Conservation (phyloP, 768 basidiomycete genomes). For the Lactifluus pinguis region DNA sequence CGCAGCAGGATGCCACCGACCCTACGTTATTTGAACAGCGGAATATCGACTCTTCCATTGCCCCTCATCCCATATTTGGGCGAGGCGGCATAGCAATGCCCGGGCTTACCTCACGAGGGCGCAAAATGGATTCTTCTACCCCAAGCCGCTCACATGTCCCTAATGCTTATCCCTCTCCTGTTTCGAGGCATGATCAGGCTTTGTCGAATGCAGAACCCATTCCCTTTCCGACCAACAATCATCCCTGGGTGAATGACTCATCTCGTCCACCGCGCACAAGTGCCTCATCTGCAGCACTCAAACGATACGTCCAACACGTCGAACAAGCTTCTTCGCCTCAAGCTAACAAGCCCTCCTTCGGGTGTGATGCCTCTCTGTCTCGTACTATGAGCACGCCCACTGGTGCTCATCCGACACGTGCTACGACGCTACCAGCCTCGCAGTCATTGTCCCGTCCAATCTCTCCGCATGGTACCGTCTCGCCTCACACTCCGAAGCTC, state of each 20-base stretch:
- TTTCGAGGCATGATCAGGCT: not conserved
- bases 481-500: not conserved
- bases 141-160: not conserved
- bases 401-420: not conserved
- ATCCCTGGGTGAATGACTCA: not conserved
- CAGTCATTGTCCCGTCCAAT: not conserved
- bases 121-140: not conserved
- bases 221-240: not conserved
- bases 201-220: not conserved
- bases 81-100: slow-evolving; percentile 69
- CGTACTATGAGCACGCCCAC: slow-evolving; percentile 22
- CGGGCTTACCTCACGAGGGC: slow-evolving; percentile 40
- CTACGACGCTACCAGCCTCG: not conserved
- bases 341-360: not conserved
- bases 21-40: slow-evolving; percentile 62
- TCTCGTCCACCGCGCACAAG: slow-evolving; percentile 3
- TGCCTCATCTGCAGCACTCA: slow-evolving; percentile 6
- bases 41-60: slow-evolving; percentile 30
- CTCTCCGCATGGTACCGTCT: not conserved
- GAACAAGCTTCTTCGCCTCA: slow-evolving; percentile 3
- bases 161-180: slow-evolving; percentile 11
- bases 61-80: slow-evolving; percentile 71
- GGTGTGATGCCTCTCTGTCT: not conserved
- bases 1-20: slow-evolving; percentile 59
- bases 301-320: slow-evolving; percentile 16